Conservation (phyloP, 208 protist genomes). For the Crithidia expoeki region DNA sequence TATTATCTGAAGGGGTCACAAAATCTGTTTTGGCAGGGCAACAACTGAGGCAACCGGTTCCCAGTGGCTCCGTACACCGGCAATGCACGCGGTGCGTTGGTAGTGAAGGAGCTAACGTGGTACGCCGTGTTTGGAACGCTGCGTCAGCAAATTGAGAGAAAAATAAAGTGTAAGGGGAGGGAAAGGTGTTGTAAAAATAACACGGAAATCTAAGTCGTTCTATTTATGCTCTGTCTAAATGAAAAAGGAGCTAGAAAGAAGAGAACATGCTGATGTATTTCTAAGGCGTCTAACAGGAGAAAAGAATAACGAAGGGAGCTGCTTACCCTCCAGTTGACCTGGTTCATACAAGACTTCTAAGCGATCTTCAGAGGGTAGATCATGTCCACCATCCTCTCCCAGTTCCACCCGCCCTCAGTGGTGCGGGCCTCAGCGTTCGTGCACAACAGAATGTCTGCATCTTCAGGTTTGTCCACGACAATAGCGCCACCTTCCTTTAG, state of each 20-base stretch:
- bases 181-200: not conserved
- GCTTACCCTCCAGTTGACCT: not conserved
- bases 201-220: not conserved
- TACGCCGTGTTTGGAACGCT: not conserved
- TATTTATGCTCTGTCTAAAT: not conserved
- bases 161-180: not conserved
- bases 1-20: no score
- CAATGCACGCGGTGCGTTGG: no score
- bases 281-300: no score
- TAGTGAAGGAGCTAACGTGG: not conserved
- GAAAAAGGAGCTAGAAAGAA: slow-evolving; percentile 2
- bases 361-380: slow-evolving; percentile 81
- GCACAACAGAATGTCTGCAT: slow-evolving; percentile 83
- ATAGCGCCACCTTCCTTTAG: slow-evolving; percentile 74
- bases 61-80: no score
- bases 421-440: slow-evolving; percentile 57
- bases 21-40: no score
- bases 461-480: slow-evolving; percentile 36
- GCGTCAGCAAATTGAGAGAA: not conserved
- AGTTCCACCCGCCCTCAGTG: slow-evolving; percentile 52
- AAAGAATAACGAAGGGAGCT: slow-evolving; percentile 11
- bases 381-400: slow-evolving; percentile 82
- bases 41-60: no score
- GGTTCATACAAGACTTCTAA: slow-evolving; percentile 3
- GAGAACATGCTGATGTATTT: no score